phyloP scores from a whole-genome alignment of 441 rosid species.

The Erysimum cheiri region DNA sequence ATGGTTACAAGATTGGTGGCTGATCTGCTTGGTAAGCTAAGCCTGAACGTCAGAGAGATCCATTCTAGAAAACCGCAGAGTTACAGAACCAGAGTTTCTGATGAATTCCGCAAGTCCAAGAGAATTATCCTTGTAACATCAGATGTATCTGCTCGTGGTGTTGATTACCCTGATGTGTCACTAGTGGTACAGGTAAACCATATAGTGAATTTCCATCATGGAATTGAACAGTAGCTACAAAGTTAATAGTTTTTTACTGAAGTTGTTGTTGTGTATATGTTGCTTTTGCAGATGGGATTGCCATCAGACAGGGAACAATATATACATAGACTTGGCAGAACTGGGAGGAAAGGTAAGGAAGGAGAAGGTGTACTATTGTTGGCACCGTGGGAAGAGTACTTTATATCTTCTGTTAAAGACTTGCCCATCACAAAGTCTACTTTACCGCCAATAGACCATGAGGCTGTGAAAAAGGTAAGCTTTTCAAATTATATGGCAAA shows the following conservation, averaged over 20 bases:
- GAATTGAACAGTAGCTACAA: conserved; percentile 8
- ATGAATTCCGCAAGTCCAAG: conserved; percentile 94
- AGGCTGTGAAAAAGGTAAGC: conserved; percentile 69
- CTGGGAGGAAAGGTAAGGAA: conserved; percentile 96
- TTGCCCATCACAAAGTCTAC: conserved; percentile 72
- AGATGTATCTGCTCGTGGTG: conserved; percentile 98
- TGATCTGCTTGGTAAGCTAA: conserved; percentile 70
- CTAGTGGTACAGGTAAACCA: conserved; percentile 84
- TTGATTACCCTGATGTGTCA: conserved; percentile 96
- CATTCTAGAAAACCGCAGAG: conserved; percentile 93
- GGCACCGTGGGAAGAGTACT: conserved; percentile 95
- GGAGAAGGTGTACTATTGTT: conserved; percentile 84
- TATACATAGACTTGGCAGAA: conserved; percentile 93
- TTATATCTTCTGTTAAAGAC: conserved; percentile 77
- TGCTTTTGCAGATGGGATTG: conserved; percentile 69
- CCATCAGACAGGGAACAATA: conserved; percentile 91
- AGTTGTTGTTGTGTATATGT: conserved; percentile 11
- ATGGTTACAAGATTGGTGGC: conserved; percentile 87
- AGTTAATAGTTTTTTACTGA: conserved; percentile 14
- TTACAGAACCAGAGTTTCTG: conserved; percentile 89
- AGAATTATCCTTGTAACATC: conserved; percentile 91
- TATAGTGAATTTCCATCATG: conserved; percentile 15
- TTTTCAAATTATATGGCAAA: neutral
- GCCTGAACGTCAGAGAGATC: conserved; percentile 87
- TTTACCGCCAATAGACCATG: conserved; percentile 67